Base-by-base conservation (phyloP, 768 basidiomycete species). In the Tulasnella calospora region DNA sequence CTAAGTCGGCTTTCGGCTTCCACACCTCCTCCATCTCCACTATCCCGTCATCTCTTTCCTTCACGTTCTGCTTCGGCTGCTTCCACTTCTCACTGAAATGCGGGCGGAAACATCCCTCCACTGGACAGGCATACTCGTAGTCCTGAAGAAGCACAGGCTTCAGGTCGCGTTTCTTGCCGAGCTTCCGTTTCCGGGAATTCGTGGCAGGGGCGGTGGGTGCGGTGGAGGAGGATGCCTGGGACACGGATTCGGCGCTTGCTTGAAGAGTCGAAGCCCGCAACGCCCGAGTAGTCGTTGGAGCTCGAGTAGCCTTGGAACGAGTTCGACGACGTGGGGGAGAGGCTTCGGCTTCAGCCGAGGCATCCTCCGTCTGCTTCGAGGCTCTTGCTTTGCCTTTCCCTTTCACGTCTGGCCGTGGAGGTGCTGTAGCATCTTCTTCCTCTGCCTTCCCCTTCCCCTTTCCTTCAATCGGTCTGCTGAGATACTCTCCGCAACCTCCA, bases 361-460 rank as follows among this genome's bases (percentile, higher is more conserved):
- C 44, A 17, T 44, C 55, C 55, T 57, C 23, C 55, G 55, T 27
- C 55, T 27, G 23, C 55, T 67, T 67, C 27, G 61, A 67, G 23
- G 61, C 61, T 33, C 19, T 67, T 7, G 75, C 55, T 27, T 40
- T 76, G 30, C 55, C 46, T 38, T 70, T 70, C 35, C 67, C 75
- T 38, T 67, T 61, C 51, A 76, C 36, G 41, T 76, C 67, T 12
- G 3, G 10, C 17, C 23, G 33, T 35, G 61, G 61, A 67, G 61
- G 61, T 30, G 30, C 30, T 30, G 61, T 6, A 8, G 19, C 13
- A 67, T 5, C 61, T 33, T 67, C 61, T 0, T 67, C 61, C 30
- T 67, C 61, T n/a, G n/a, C 74, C 19, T 75, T 75, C 30, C 36
- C 74, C 74, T 75, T 76, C 74, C 41, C 74, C 38, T 76, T 76